Percentiles rank a stretch among this genome's conserved stretches.
phyloP scores from a whole-genome alignment of 495 filamentous ascomycete genomes.

The Pyrenopolyporus hunteri region DNA sequence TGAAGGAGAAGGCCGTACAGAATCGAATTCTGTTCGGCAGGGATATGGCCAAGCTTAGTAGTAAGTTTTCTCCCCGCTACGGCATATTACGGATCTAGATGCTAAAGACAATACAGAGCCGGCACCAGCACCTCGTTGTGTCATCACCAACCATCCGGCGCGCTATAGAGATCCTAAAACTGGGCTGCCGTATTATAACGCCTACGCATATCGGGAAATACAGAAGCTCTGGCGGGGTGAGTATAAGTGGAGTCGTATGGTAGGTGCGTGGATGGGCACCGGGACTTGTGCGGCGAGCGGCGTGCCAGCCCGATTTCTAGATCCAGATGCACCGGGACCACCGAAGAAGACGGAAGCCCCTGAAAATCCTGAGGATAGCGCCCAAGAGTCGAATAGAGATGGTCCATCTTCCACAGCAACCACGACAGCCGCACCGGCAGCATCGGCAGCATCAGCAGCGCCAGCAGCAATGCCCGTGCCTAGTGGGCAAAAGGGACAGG shows the following conservation, averaged over 20 bases:
- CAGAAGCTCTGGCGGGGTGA: conserved; percentile 67
- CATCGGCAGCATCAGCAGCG: background rate
- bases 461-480: background rate
- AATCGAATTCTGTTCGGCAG: conserved; percentile 59
- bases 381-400: conserved; percentile 5
- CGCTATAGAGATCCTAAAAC: conserved; percentile 79
- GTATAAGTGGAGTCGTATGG: conserved; percentile 75
- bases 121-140: conserved; percentile 62
- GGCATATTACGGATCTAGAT: background rate
- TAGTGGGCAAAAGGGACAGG: conserved; percentile 2
- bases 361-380: conserved; percentile 12
- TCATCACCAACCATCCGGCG: conserved; percentile 80
- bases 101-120: conserved; percentile 50
- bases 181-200: conserved; percentile 74
- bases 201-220: conserved; percentile 76
- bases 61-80: conserved; percentile 43
- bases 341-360: conserved; percentile 28
- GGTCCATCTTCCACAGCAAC: background rate
- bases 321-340: conserved; percentile 44
- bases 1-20: conserved; percentile 61
- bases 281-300: conserved; percentile 65
- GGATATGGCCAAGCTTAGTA: conserved; percentile 59
- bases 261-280: conserved; percentile 76
- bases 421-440: background rate
- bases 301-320: conserved; percentile 71